phyloP scores from a whole-genome alignment of 2,329 filamentous ascomycete genomes.

The Aspergillus hortae region DNA sequence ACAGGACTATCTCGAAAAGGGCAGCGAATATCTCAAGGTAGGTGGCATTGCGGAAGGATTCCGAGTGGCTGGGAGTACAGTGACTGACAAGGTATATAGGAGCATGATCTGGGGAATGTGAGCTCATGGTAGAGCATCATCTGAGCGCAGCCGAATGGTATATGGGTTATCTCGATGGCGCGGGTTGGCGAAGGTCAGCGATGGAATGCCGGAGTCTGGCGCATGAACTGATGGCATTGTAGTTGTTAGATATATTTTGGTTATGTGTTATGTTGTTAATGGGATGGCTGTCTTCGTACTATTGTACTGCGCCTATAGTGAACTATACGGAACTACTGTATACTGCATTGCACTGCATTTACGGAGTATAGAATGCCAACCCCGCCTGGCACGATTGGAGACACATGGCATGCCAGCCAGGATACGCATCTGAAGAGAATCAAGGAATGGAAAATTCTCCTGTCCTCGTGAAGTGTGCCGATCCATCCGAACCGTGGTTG shows the following conservation, averaged over 20 bases:
- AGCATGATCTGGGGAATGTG: constrained; percentile 38
- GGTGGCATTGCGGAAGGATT: constrained; percentile 2
- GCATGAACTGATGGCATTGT: neutral
- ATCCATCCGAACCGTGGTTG: no score
- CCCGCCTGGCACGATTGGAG: neutral
- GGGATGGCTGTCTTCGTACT: neutral
- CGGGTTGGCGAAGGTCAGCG: neutral
- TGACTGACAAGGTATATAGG: constrained; percentile 21
- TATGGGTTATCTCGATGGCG: neutral
- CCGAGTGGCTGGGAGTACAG: neutral
- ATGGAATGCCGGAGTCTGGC: neutral
- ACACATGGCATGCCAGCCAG: neutral
- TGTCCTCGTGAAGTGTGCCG: no score
- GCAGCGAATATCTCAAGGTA: constrained; percentile 86
- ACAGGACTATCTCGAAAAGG: constrained; percentile 88
- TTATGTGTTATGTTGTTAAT: neutral
- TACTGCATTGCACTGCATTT: neutral
- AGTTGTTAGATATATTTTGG: neutral
- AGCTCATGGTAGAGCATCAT: constrained; percentile 23
- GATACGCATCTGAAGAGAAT: neutral
- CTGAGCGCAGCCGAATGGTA: no score
- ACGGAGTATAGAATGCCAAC: neutral
- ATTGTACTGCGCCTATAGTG: no score
- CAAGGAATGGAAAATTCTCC: neutral
- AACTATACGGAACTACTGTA: neutral